phyloP scores from a whole-genome alignment of 1,284 basidiomycete species.

The Volvariella volvacea region DNA sequence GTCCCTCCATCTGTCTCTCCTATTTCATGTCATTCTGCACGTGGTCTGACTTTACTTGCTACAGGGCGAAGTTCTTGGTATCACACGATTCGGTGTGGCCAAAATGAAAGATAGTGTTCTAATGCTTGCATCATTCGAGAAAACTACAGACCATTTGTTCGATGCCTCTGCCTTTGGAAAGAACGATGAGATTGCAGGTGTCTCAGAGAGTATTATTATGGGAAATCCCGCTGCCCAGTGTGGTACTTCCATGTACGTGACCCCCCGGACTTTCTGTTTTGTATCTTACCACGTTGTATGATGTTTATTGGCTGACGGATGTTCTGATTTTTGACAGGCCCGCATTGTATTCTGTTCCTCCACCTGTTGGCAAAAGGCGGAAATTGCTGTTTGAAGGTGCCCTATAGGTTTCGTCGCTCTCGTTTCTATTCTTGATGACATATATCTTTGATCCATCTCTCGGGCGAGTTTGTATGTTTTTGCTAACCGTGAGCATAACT shows the following conservation, averaged over 20 bases:
- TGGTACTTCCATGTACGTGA: conserved; percentile 85
- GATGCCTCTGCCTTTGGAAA: conserved; percentile 97
- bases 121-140: conserved; percentile 99
- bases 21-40: neutral
- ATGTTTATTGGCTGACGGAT: no score
- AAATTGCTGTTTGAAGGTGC: conserved; percentile 31
- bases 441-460: no score
- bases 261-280: conserved; percentile 1
- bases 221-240: conserved; percentile 95
- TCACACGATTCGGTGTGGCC: conserved; percentile 99
- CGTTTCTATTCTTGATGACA: no score
- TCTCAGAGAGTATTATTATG: conserved; percentile 99
- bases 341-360: conserved; percentile 27
- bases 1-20: conserved; percentile 6
- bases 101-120: conserved; percentile 99
- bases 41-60: conserved; percentile 3
- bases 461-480: no score
- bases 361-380: conserved; percentile 28
- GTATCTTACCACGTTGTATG: no score
- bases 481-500: no score
- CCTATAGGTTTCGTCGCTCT: no score
- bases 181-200: conserved; percentile 91
- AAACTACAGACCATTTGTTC: conserved; percentile 98
- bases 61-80: conserved; percentile 95
- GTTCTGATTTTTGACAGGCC: conserved; percentile 21